Evolutionary conservation across 345 rosid genomes (phyloP).

Genomic region (Syzygium oleosum): DNA sequence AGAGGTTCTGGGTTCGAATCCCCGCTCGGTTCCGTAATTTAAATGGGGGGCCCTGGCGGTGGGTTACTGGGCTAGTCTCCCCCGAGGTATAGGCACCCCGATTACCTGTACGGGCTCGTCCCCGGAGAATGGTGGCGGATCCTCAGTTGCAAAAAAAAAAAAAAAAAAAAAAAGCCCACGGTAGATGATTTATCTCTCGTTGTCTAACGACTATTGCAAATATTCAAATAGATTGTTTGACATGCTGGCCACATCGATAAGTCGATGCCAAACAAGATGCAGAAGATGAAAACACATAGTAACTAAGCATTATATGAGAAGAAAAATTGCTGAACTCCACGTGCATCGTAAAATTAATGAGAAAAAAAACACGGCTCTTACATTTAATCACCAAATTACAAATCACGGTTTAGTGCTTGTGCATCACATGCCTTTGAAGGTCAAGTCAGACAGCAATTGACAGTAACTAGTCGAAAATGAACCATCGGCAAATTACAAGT

Average conservation of each 20-base stretch:
- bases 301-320: neutral
- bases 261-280: neutral
- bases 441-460: neutral
- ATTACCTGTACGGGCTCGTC: too few relatives aligned
- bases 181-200: neutral
- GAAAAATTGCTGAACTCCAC: neutral
- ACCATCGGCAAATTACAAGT: neutral
- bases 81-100: too few relatives aligned
- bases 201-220: neutral
- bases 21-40: too few relatives aligned
- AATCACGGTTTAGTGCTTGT: neutral
- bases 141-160: too few relatives aligned
- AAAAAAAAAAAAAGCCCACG: too few relatives aligned
- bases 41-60: too few relatives aligned
- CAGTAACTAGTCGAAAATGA: neutral
- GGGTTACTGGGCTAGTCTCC: too few relatives aligned
- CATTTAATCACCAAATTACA: neutral
- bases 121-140: too few relatives aligned
- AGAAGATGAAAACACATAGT: neutral
- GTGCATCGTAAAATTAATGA: neutral
- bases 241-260: neutral
- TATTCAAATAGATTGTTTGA: neutral
- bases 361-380: neutral
- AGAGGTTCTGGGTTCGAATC: too few relatives aligned
- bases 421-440: neutral